A percentile compares a stretch with the other conserved stretches of the same genome.
Evolutionary conservation across 2,329 filamentous ascomycete genomes (phyloP).

Genomic region (Nemania sp.): DNA sequence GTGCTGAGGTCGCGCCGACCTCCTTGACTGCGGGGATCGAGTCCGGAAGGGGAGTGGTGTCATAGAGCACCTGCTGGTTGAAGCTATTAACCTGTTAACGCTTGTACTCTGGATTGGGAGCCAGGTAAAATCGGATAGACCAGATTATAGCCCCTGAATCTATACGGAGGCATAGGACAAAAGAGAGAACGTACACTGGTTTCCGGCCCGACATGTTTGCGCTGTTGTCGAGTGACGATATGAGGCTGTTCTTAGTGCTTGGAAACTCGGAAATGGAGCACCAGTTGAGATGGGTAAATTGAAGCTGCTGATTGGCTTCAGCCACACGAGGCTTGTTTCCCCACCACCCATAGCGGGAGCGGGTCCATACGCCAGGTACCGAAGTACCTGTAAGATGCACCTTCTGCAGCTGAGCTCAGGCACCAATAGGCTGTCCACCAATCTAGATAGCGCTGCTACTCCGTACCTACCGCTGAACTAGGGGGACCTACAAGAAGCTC

Average conservation of each 20-base stretch:
- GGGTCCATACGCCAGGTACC: neutral
- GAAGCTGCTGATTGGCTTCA: slow-evolving; percentile 40
- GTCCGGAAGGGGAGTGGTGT: slow-evolving; percentile 92
- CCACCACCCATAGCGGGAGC: slow-evolving; percentile 12
- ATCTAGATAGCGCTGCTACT: too few relatives aligned
- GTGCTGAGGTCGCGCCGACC: slow-evolving; percentile 89
- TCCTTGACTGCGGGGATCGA: slow-evolving; percentile 91
- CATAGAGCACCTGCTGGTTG: slow-evolving; percentile 89
- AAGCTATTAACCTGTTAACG: slow-evolving; percentile 64
- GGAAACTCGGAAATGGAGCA: slow-evolving; percentile 36
- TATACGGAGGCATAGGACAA: too few relatives aligned
- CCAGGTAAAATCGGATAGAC: too few relatives aligned
- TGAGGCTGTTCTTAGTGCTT: slow-evolving; percentile 20
- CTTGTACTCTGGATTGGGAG: too few relatives aligned
- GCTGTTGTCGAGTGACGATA: slow-evolving; percentile 29
- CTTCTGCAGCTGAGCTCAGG: neutral
- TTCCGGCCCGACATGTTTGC: slow-evolving; percentile 63
- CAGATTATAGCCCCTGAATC: too few relatives aligned
- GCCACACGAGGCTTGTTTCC: slow-evolving; percentile 25
- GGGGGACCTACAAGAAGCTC: neutral
- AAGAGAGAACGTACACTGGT: slow-evolving; percentile 53
- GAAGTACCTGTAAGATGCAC: neutral
- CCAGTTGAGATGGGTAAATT: slow-evolving; percentile 37
- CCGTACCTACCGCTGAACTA: neutral
- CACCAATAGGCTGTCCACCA: neutral